Evolutionary conservation across 2,329 filamentous ascomycete species (phyloP).

Genomic region (Aspergillus pseudonomiae): DNA sequence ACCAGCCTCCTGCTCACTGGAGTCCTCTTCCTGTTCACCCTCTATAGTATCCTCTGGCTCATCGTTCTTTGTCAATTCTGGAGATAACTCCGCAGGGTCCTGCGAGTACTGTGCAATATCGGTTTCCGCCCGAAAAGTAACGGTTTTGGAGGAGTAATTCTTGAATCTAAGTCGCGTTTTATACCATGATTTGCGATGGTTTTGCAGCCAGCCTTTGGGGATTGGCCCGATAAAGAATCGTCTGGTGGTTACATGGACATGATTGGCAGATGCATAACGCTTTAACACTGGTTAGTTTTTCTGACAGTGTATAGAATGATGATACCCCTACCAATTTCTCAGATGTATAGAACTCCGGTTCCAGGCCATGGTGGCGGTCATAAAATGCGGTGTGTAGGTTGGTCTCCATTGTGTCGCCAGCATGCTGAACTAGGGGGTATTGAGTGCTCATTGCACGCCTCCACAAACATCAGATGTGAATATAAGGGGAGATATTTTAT

Average conservation of each 20-base stretch:
- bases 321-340: slow-evolving; percentile 53
- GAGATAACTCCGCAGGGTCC: slow-evolving; percentile 25
- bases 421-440: slow-evolving; percentile 22
- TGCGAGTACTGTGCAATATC: slow-evolving; percentile 45
- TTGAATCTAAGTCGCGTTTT: slow-evolving; percentile 47
- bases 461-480: not conserved
- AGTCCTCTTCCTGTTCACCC: slow-evolving; percentile 13
- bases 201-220: slow-evolving; percentile 66
- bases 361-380: slow-evolving; percentile 40
- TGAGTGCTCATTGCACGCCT: slow-evolving; percentile 31
- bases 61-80: slow-evolving; percentile 23
- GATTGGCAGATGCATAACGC: slow-evolving; percentile 64
- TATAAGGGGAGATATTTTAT: slow-evolving; percentile 7
- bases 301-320: not conserved
- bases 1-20: not conserved
- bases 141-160: slow-evolving; percentile 51
- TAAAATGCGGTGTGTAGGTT: slow-evolving; percentile 20
- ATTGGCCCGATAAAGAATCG: slow-evolving; percentile 69
- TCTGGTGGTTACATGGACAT: slow-evolving; percentile 63
- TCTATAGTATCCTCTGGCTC: slow-evolving; percentile 19
- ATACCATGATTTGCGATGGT: slow-evolving; percentile 67
- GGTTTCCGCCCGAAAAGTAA: slow-evolving; percentile 57
- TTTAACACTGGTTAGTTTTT: slow-evolving; percentile 24
- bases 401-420: slow-evolving; percentile 24
- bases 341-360: slow-evolving; percentile 56